phyloP scores from a whole-genome alignment of 495 filamentous ascomycete genomes.

The Aspergillus coremiiformis region DNA sequence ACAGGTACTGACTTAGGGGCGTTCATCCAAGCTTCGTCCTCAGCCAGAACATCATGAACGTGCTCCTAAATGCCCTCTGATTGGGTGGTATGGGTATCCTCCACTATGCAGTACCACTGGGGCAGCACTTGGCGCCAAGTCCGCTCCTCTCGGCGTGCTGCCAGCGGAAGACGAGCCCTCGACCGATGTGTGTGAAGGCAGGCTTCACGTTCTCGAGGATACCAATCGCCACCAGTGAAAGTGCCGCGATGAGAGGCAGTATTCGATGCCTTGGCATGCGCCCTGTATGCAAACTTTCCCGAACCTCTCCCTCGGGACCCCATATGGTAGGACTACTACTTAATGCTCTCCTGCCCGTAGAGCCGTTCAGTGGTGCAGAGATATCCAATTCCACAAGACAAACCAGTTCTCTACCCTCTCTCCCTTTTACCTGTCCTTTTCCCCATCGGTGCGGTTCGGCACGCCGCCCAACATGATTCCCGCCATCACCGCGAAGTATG shows the following conservation, averaged over 20 bases:
- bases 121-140: slow-evolving; percentile 10
- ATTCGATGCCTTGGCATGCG: neutral
- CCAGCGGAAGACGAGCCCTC: neutral
- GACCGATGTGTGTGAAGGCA: slow-evolving; percentile 8
- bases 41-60: slow-evolving; percentile 14
- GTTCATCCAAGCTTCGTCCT: neutral
- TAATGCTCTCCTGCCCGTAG: neutral
- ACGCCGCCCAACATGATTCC: slow-evolving; percentile 18
- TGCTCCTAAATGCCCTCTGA: neutral
- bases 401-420: neutral
- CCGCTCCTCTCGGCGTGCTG: slow-evolving; percentile 11
- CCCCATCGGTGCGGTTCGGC: neutral
- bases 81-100: neutral
- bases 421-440: neutral
- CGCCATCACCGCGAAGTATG: slow-evolving; percentile 30
- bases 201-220: slow-evolving; percentile 10
- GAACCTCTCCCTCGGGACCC: no score
- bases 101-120: neutral
- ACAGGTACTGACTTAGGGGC: neutral
- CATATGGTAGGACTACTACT: neutral
- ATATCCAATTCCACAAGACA: neutral
- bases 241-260: neutral
- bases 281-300: neutral
- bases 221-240: neutral
- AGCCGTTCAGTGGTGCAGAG: neutral